These are phyloP conservation scores for Lichtheimia ornata DNA, from an alignment of 371 early-diverging fungal genomes.

Conservation along the genomic window DNA sequence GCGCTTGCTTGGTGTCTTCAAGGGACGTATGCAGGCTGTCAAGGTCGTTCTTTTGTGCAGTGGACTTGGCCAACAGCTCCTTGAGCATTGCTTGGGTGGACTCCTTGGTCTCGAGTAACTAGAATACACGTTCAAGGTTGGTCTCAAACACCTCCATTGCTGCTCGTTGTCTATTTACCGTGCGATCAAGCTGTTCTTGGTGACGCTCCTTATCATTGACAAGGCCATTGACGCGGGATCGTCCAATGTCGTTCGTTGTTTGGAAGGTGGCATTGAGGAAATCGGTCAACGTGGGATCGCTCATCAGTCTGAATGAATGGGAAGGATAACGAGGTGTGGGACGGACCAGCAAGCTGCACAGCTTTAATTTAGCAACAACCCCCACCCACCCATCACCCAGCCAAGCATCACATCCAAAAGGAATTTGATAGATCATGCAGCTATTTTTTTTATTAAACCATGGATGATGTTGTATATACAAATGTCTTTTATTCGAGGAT, in stretches of 20 bases:
- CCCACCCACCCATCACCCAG: too few relatives aligned
- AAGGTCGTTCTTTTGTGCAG: conserved; percentile 14
- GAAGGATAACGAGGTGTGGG: too few relatives aligned
- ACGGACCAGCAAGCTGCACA: too few relatives aligned
- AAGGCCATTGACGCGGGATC: background rate
- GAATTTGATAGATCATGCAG: too few relatives aligned
- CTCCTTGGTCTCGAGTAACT: conserved; percentile 12
- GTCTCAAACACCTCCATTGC: too few relatives aligned
- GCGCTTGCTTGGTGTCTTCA: conserved; percentile 12
- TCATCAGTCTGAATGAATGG: background rate
- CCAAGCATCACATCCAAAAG: too few relatives aligned
- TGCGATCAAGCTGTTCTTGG: background rate
- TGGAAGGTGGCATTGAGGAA: conserved; percentile 9
- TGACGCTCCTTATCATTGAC: background rate
- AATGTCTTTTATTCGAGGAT: too few relatives aligned
- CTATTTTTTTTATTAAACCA: too few relatives aligned
- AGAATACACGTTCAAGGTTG: background rate
- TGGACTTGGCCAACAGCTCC: conserved; percentile 5
- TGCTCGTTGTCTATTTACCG: background rate
- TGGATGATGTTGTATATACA: too few relatives aligned
- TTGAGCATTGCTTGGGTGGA: conserved; percentile 15
- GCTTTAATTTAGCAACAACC: too few relatives aligned
- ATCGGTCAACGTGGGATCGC: background rate
- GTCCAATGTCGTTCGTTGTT: background rate
- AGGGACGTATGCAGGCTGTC: conserved; percentile 14